A percentile compares a stretch with the other conserved stretches of the same genome.
Conservation (phyloP, 2,329 filamentous ascomycete genomes). For the Pseudogymnoascus sp. region DNA sequence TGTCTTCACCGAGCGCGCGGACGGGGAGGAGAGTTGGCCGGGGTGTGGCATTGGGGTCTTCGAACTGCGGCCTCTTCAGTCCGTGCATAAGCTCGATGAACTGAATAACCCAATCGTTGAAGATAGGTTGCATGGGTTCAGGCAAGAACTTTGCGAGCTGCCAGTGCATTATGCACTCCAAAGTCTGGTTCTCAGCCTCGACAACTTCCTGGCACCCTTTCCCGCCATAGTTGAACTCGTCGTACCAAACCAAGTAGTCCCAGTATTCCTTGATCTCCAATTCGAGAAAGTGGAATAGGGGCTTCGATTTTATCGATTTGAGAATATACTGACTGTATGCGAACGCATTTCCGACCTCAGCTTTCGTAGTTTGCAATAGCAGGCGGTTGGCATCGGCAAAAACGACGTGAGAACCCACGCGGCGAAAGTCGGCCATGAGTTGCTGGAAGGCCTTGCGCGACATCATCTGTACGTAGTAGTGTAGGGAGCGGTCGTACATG, state of each 20-base stretch:
- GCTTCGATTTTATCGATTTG: slow-evolving; percentile 92
- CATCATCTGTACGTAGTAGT: slow-evolving; percentile 99
- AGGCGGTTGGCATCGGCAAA: slow-evolving; percentile 87
- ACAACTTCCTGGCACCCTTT: slow-evolving; percentile 81
- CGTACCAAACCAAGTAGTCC: slow-evolving; percentile 98
- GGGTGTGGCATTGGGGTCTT: slow-evolving; percentile 43
- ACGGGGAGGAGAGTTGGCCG: slow-evolving; percentile 52
- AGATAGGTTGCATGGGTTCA: slow-evolving; percentile 68
- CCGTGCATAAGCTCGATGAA: slow-evolving; percentile 92
- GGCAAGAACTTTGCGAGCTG: slow-evolving; percentile 90
- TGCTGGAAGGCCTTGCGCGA: slow-evolving; percentile 95
- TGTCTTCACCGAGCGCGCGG: slow-evolving; percentile 50
- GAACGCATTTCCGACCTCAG: slow-evolving; percentile 91
- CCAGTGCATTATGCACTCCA: slow-evolving; percentile 97
- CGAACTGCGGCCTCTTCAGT: slow-evolving; percentile 59
- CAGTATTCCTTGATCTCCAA: slow-evolving; percentile 98
- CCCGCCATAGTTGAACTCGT: slow-evolving; percentile 97
- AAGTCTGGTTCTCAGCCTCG: slow-evolving; percentile 65
- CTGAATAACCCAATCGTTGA: slow-evolving; percentile 88
- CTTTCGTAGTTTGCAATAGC: slow-evolving; percentile 90
- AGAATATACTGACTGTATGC: slow-evolving; percentile 97
- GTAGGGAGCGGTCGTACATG: slow-evolving; percentile 87
- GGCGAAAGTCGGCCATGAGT: slow-evolving; percentile 91
- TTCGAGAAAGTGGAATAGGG: slow-evolving; percentile 94
- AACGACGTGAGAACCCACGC: slow-evolving; percentile 91